A percentile compares a stretch with the other conserved stretches of the same genome.
phyloP scores from a whole-genome alignment of 192 early-diverging fungal species.

The Lunasporangiospora selenospora region DNA sequence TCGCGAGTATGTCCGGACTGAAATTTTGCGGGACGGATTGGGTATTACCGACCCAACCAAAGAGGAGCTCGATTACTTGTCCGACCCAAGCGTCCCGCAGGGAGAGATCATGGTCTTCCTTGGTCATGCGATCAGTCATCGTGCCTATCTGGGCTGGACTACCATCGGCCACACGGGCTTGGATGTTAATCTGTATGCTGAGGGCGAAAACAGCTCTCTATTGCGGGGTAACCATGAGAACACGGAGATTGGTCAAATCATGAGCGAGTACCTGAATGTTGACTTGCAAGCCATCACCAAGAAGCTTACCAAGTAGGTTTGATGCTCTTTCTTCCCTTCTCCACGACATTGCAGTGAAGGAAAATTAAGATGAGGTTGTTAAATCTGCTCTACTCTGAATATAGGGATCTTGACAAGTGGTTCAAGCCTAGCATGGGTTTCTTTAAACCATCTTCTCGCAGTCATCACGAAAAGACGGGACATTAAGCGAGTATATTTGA shows the following conservation, averaged over 20 bases:
- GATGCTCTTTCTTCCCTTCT: not conserved
- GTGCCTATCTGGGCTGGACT: conserved; percentile 61
- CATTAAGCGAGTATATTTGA: conserved; percentile 3
- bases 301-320: conserved; percentile 45
- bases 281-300: conserved; percentile 56
- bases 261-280: conserved; percentile 60
- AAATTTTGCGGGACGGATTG: conserved; percentile 69
- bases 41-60: conserved; percentile 75
- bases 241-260: conserved; percentile 66
- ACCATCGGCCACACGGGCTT: conserved; percentile 95
- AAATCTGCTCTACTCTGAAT: no score
- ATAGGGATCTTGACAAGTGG: conserved; percentile 13
- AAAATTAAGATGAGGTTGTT: no score
- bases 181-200: conserved; percentile 87
- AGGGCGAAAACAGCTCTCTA: conserved; percentile 47
- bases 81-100: conserved; percentile 2
- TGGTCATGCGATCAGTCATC: conserved; percentile 12
- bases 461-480: conserved; percentile 19
- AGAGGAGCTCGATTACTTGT: conserved; percentile 62
- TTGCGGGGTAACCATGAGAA: conserved; percentile 73
- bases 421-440: conserved; percentile 20
- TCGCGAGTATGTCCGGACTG: conserved; percentile 53
- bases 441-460: not conserved
- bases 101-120: conserved; percentile 15
- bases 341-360: no score